Evolutionary conservation across 1,284 basidiomycete genomes (phyloP).

Genomic region (Cutaneotrichosporon cyanovorans): DNA sequence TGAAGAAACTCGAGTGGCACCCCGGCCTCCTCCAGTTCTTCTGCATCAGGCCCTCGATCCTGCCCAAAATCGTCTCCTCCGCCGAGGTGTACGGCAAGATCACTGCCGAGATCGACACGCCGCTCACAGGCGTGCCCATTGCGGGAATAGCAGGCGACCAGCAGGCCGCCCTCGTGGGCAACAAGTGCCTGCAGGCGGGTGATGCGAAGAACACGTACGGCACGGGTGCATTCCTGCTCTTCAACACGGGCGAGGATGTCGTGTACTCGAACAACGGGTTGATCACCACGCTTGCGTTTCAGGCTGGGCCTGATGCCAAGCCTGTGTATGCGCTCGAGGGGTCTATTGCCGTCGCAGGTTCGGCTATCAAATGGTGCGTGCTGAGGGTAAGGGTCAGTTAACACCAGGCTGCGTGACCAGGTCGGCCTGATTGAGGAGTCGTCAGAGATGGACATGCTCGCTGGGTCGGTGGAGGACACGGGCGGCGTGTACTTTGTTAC

Average conservation of each 20-base stretch:
- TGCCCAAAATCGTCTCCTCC: slow-evolving; percentile 83
- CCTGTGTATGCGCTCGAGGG: slow-evolving; percentile 93
- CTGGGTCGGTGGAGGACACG: slow-evolving; percentile 66
- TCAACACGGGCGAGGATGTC: slow-evolving; percentile 77
- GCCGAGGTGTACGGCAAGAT: slow-evolving; percentile 86
- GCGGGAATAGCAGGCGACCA: slow-evolving; percentile 93
- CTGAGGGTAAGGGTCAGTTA: not conserved
- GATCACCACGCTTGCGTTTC: slow-evolving; percentile 87
- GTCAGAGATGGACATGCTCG: slow-evolving; percentile 76
- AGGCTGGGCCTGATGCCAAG: slow-evolving; percentile 62
- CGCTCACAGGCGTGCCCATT: slow-evolving; percentile 71
- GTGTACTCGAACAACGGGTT: slow-evolving; percentile 80
- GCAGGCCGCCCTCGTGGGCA: slow-evolving; percentile 91
- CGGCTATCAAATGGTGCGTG: slow-evolving; percentile 75
- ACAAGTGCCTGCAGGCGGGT: slow-evolving; percentile 78
- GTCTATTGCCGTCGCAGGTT: slow-evolving; percentile 89
- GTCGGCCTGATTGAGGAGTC: slow-evolving; percentile 76
- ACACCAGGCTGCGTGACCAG: slow-evolving; percentile 63
- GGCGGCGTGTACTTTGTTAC: slow-evolving; percentile 98
- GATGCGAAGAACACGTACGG: slow-evolving; percentile 94
- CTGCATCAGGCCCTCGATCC: slow-evolving; percentile 63
- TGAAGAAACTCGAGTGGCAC: slow-evolving; percentile 76
- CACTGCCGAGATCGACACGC: slow-evolving; percentile 49
- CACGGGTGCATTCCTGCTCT: slow-evolving; percentile 91
- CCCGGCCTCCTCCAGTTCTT: slow-evolving; percentile 80